These are phyloP conservation scores for Dictyostelium brefeldianum DNA, from an alignment of 78 protist genomes.

Conservation along the genomic window DNA sequence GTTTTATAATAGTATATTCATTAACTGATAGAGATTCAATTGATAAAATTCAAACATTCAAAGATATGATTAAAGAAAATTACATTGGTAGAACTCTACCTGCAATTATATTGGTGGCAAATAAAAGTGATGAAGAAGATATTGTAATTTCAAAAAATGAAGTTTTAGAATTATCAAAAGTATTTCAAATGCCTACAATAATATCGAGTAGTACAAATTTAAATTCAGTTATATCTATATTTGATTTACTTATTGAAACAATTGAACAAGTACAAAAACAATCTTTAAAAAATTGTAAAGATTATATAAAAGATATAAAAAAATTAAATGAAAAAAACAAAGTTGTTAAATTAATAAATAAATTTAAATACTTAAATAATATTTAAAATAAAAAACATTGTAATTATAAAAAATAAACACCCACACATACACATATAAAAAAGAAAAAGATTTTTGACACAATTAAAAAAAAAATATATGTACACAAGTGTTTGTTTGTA, in stretches of 20 bases:
- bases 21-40: slow-evolving; percentile 6
- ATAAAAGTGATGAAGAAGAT: not conserved
- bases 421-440: not conserved
- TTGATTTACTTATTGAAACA: not conserved
- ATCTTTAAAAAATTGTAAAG: not conserved
- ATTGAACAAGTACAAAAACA: not conserved
- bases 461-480: not conserved
- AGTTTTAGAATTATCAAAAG: not conserved
- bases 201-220: not conserved
- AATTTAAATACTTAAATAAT: not conserved
- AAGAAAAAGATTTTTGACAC: not conserved
- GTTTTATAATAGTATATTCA: not conserved
- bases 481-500: not conserved
- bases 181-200: not conserved
- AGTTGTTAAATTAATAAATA: not conserved
- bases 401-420: not conserved
- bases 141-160: not conserved
- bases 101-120: not conserved
- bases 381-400: not conserved
- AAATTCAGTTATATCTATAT: not conserved
- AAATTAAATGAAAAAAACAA: not conserved
- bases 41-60: not conserved
- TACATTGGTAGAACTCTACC: not conserved
- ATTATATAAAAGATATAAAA: not conserved
- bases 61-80: not conserved